Base-by-base conservation (phyloP, 2,329 filamentous ascomycete species). In the Nemania diffusa region DNA sequence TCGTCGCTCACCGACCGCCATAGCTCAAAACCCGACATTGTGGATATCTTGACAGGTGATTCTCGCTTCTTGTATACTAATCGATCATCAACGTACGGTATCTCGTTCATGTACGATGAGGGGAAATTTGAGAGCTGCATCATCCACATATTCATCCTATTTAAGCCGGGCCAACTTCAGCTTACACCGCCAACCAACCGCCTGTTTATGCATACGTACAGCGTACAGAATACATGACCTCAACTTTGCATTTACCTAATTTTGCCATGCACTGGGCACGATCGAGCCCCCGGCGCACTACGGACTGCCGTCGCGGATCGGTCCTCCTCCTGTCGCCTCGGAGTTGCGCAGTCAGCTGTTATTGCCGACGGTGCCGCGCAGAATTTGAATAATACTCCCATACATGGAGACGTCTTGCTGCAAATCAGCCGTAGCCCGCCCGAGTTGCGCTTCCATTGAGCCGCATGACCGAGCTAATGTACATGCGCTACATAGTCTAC, bases 1-100 rank as follows among this genome's bases (percentile, higher is more conserved):
- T 11, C 27, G 27, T 64, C 51, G 60, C 60, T 63, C 65, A 57
- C 65, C 56, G 61, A 67, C 13, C 3, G 8, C 51, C 9, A 57
- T 24, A 7, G 27, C 15, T 22, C n/a, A 44, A 62, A 32, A 50
- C 42, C 44, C 52, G 32, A 27, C 37, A 20, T 32, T 17, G 52
- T 37, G 46, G 58, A 37, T 44, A 46, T 61, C 34, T 22, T 52
- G 57, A 46, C 34, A 60, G 27, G 32, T 22, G 13, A 8, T 40
- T 51, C n/a, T 58, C 22, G 24, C 53, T 46, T 44, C 37, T 13
- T 58, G 15, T 26, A 52, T 15, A 37, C 56, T 11, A 6, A n/a
- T 65, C 24, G 13, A 40, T 40, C 6, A 13, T 40, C 34, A 40
- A 40, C 15, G 34, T 40, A 32, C 5, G 5, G 5, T 9, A 56